Percentiles rank a stretch among this genome's conserved stretches.
Evolutionary conservation across 495 filamentous ascomycete species (phyloP).

Genomic region (Trichoderma orchidacearum): DNA sequence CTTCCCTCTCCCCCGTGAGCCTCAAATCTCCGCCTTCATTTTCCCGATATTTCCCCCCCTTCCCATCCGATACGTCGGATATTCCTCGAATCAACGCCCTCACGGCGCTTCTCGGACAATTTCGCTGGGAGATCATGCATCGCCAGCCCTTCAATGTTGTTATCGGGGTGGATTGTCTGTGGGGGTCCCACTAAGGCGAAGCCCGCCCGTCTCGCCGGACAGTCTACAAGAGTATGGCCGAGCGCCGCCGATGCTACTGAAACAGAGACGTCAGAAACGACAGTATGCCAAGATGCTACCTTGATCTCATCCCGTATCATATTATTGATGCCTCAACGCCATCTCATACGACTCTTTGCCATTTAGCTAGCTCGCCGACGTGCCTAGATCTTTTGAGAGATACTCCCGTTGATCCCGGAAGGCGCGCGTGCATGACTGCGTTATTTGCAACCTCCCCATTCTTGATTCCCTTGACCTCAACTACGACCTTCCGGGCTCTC

Average conservation of each 20-base stretch:
- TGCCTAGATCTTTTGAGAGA: neutral
- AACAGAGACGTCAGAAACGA: constrained; percentile 1
- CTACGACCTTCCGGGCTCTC: neutral
- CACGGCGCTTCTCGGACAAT: constrained; percentile 1
- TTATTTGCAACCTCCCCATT: neutral
- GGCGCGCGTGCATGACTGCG: neutral
- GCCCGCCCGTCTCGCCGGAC: neutral
- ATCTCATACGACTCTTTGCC: neutral
- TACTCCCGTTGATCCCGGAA: neutral
- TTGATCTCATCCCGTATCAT: neutral
- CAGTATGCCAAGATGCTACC: neutral
- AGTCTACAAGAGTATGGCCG: neutral
- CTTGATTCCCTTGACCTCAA: neutral
- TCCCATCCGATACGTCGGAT: constrained; percentile 1
- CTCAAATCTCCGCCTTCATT: neutral
- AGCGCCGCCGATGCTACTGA: constrained; percentile 1
- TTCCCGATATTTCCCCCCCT: neutral
- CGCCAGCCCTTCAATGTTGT: neutral
- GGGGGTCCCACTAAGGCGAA: constrained; percentile 1
- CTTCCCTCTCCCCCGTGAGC: neutral
- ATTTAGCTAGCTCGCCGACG: neutral
- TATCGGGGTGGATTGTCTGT: neutral
- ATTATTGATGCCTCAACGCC: neutral
- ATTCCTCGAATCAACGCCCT: neutral
- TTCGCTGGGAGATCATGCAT: neutral